phyloP scores from a whole-genome alignment of 1,284 basidiomycete genomes.

The Cutaneotrichosporon curvatum region DNA sequence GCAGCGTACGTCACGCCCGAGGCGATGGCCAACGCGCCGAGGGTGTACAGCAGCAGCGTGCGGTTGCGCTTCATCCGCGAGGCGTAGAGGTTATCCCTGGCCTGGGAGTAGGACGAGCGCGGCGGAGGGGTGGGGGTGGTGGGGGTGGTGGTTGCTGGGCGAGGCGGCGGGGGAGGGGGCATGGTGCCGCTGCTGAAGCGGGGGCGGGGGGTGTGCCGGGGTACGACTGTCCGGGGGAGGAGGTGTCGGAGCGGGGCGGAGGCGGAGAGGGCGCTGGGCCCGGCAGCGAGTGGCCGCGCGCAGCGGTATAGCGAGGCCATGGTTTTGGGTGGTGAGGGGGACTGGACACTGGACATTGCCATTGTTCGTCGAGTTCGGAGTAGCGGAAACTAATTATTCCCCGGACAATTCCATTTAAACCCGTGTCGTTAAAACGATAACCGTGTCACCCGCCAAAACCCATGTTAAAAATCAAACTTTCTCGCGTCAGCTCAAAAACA shows the following conservation, averaged over 20 bases:
- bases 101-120: neutral
- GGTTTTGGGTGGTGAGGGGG: neutral
- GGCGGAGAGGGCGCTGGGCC: neutral
- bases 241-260: neutral
- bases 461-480: no score
- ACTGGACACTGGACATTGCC: neutral
- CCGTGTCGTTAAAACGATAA: no score
- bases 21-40: conserved; percentile 60
- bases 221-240: neutral
- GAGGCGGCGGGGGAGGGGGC: neutral
- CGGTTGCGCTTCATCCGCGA: conserved; percentile 30
- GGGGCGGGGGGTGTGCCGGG: neutral
- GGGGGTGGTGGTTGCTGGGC: neutral
- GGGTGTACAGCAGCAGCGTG: conserved; percentile 33
- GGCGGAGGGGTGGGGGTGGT: neutral
- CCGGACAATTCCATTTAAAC: no score
- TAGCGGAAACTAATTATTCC: no score
- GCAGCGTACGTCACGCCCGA: conserved; percentile 89
- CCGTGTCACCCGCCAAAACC: no score
- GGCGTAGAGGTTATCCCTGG: conserved; percentile 19
- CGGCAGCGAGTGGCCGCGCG: neutral
- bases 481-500: no score
- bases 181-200: neutral
- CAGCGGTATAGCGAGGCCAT: neutral
- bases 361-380: no score